These are phyloP conservation scores for Apiotrichum gamsii DNA, from an alignment of 1,284 basidiomycete genomes.

Conservation along the genomic window DNA sequence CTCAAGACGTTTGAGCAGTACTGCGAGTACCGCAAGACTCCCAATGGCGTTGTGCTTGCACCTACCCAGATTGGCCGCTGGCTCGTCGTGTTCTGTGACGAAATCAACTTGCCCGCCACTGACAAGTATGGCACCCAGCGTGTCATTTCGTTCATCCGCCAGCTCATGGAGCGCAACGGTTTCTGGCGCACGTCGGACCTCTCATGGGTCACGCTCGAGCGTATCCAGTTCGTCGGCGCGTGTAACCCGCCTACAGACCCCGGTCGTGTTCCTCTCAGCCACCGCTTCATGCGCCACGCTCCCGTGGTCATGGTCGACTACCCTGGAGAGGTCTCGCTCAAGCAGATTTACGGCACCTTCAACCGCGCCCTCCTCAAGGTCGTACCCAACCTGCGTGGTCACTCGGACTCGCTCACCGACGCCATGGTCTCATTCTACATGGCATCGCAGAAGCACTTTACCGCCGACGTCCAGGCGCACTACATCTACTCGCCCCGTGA, in stretches of 20 bases:
- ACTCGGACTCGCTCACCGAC: slow-evolving; percentile 88
- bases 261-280: slow-evolving; percentile 94
- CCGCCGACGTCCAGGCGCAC: slow-evolving; percentile 92
- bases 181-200: slow-evolving; percentile 94
- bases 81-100: slow-evolving; percentile 99
- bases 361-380: slow-evolving; percentile 94
- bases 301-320: slow-evolving; percentile 99
- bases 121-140: slow-evolving; percentile 99
- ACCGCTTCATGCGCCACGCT: slow-evolving; percentile 95
- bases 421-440: slow-evolving; percentile 97
- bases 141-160: slow-evolving; percentile 96
- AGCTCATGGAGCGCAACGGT: slow-evolving; percentile 89
- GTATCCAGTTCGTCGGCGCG: slow-evolving; percentile 98
- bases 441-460: slow-evolving; percentile 89
- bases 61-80: slow-evolving; percentile 93
- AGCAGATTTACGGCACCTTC: slow-evolving; percentile 99
- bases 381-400: slow-evolving; percentile 84
- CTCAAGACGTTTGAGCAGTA: slow-evolving; percentile 99
- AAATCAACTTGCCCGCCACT: slow-evolving; percentile 94
- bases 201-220: slow-evolving; percentile 94
- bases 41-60: slow-evolving; percentile 89
- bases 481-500: slow-evolving; percentile 99
- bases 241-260: slow-evolving; percentile 99
- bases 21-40: slow-evolving; percentile 97
- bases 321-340: slow-evolving; percentile 91